phyloP scores from a whole-genome alignment of 768 basidiomycete species.

The Wakefieldia striispora region DNA sequence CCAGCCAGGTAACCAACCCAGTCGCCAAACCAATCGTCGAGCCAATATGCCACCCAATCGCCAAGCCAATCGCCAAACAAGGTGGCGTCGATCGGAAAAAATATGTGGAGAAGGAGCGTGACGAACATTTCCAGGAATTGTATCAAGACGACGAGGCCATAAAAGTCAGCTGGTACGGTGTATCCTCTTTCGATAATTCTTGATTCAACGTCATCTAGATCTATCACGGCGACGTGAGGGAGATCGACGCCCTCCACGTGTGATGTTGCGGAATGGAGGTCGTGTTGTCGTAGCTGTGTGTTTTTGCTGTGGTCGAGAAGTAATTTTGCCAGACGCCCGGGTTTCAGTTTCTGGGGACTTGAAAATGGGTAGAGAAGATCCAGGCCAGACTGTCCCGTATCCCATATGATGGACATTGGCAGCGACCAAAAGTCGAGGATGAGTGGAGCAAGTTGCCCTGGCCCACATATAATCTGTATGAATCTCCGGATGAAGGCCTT shows the following conservation, averaged over 20 bases:
- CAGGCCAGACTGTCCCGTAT: neutral
- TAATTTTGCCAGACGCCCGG: constrained; percentile 4
- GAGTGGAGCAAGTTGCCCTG: neutral
- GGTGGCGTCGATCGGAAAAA: neutral
- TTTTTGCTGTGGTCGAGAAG: constrained; percentile 3
- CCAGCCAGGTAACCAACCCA: neutral
- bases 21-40: neutral
- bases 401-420: neutral
- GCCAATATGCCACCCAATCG: neutral
- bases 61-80: neutral
- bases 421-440: constrained; percentile 6
- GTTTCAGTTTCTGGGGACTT: constrained; percentile 6
- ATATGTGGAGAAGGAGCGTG: neutral
- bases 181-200: neutral
- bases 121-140: neutral
- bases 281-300: neutral
- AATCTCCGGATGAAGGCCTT: neutral
- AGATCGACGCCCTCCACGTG: neutral
- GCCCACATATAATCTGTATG: neutral
- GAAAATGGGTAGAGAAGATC: constrained; percentile 8
- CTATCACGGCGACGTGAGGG: neutral
- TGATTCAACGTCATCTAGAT: constrained; percentile 2
- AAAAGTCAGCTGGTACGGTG: constrained; percentile 1
- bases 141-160: neutral
- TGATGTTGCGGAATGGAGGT: neutral